phyloP scores from a whole-genome alignment of 192 early-diverging fungal genomes.

The Mortierella hygrophila region DNA sequence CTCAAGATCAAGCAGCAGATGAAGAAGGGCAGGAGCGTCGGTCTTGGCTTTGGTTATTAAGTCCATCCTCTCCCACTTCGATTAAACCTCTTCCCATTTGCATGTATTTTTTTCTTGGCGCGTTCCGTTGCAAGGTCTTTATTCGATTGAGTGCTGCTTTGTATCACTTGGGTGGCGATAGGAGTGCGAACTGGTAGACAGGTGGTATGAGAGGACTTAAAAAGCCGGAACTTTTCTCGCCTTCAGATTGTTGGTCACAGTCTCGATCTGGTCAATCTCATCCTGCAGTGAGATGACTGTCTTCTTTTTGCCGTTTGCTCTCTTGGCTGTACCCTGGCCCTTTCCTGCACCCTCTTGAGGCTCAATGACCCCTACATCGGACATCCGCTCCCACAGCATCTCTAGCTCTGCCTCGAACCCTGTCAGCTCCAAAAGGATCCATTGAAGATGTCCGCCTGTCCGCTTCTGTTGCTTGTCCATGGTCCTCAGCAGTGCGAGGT shows the following conservation, averaged over 20 bases:
- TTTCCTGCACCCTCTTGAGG: background rate
- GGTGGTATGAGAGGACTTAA: too few relatives aligned
- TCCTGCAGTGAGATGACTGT: background rate
- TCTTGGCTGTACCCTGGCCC: background rate
- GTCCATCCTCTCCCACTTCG: background rate
- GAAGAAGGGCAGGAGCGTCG: conserved; percentile 63
- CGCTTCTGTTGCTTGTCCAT: background rate
- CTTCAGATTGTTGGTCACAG: background rate
- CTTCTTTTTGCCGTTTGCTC: background rate
- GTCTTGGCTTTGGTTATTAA: conserved; percentile 61
- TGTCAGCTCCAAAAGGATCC: background rate
- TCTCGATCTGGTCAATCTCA: background rate
- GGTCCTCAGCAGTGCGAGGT: background rate
- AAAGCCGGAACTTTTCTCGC: background rate
- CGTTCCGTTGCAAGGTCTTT: background rate
- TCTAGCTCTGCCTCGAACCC: background rate
- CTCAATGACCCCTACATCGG: background rate
- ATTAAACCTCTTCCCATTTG: background rate
- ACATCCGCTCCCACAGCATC: background rate
- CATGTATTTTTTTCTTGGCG: background rate
- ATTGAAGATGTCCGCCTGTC: background rate
- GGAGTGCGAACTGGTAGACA: too few relatives aligned
- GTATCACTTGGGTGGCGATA: too few relatives aligned
- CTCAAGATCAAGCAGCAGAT: conserved; percentile 65
- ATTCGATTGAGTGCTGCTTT: background rate